Percentiles rank a stretch among this genome's conserved stretches.
phyloP scores from a whole-genome alignment of 768 basidiomycete genomes.

The Phanerochaete carnosa region DNA sequence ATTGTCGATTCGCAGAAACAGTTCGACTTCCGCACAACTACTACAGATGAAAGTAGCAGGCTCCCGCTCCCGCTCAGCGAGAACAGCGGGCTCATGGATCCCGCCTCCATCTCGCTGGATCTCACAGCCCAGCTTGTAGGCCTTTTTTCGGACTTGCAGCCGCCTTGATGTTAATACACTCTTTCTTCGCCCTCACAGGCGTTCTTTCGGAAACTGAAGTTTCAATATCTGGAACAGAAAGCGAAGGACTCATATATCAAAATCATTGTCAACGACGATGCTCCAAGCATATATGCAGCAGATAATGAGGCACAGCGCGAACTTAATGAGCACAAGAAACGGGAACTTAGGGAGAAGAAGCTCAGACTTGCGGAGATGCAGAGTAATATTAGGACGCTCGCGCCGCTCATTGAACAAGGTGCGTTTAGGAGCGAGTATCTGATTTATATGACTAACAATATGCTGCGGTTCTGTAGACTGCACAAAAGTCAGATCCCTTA shows the following conservation, averaged over 20 bases:
- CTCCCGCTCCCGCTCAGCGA: slow-evolving; percentile 12
- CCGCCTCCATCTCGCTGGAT: slow-evolving; percentile 5
- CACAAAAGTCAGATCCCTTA: slow-evolving; percentile 47
- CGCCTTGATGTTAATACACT: background rate
- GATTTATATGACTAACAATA: background rate
- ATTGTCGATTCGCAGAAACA: slow-evolving; percentile 12
- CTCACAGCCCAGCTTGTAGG: slow-evolving; percentile 13
- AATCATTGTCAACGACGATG: slow-evolving; percentile 83
- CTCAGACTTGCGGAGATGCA: slow-evolving; percentile 56
- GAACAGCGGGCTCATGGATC: slow-evolving; percentile 9
- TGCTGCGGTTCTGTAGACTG: slow-evolving; percentile 45
- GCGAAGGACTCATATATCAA: slow-evolving; percentile 88
- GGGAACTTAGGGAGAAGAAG: slow-evolving; percentile 62
- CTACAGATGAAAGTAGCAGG: slow-evolving; percentile 10
- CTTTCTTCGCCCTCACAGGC: slow-evolving; percentile 36
- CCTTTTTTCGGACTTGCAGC: background rate
- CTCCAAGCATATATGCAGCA: slow-evolving; percentile 75
- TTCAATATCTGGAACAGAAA: slow-evolving; percentile 86
- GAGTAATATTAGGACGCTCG: slow-evolving; percentile 56
- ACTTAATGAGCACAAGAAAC: slow-evolving; percentile 71
- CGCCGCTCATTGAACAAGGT: slow-evolving; percentile 72
- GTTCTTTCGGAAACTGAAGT: slow-evolving; percentile 79
- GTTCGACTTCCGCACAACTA: slow-evolving; percentile 11
- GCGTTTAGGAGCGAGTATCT: background rate
- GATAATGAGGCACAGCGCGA: slow-evolving; percentile 65